These are phyloP conservation scores for Aureobasidium leucospermi DNA, from an alignment of 2,329 filamentous ascomycete species.

Conservation along the genomic window DNA sequence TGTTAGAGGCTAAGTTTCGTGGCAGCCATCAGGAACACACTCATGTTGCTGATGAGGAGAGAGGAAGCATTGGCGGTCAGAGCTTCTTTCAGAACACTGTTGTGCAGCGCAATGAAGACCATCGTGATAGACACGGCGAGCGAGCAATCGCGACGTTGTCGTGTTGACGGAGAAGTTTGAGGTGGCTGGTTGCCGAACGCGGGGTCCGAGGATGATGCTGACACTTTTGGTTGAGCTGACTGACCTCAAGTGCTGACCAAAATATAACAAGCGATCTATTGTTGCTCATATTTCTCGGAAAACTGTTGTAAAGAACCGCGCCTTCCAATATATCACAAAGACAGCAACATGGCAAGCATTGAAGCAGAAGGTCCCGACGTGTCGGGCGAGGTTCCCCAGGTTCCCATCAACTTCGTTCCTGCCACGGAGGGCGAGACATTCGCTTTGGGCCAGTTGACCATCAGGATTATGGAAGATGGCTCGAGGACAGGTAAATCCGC, in stretches of 20 bases:
- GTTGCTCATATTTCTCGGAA: background rate
- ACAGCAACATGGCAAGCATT: background rate
- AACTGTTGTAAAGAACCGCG: background rate
- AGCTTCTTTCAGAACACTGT: too few relatives aligned
- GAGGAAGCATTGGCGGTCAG: too few relatives aligned
- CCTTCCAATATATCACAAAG: background rate
- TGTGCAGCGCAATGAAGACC: too few relatives aligned
- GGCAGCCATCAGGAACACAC: too few relatives aligned
- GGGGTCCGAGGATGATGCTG: constrained; percentile 1
- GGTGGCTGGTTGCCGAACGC: background rate
- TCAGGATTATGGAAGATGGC: constrained; percentile 46
- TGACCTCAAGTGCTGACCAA: background rate
- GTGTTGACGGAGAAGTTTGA: background rate
- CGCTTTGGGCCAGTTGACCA: constrained; percentile 43
- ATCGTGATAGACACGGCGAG: background rate
- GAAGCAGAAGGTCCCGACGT: constrained; percentile 7
- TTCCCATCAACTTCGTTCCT: constrained; percentile 43
- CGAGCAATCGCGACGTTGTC: background rate
- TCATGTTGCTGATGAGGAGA: too few relatives aligned
- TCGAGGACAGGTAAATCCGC: constrained; percentile 36
- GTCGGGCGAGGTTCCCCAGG: constrained; percentile 25
- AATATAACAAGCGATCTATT: background rate
- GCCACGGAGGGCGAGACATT: constrained; percentile 43
- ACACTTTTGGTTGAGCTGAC: background rate
- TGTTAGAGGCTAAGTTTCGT: too few relatives aligned